Conservation (phyloP, 495 filamentous ascomycete genomes). For the Poronia punctata region DNA sequence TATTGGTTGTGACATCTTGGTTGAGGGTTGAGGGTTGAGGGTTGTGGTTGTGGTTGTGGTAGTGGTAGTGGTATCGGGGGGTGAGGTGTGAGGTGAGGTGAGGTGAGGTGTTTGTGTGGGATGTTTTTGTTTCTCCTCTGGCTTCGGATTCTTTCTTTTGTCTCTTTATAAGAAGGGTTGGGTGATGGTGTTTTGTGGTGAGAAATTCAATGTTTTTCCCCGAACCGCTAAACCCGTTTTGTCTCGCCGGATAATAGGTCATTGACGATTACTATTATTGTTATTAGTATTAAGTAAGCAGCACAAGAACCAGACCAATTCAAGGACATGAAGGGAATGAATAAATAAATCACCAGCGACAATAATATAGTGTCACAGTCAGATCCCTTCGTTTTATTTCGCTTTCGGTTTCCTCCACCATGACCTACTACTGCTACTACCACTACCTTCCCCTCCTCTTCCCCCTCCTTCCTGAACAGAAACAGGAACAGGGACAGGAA, state of each 20-base stretch:
- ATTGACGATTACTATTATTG: not conserved
- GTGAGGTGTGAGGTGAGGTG: not conserved
- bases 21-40: too few relatives aligned
- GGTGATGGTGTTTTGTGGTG: not conserved
- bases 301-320: too few relatives aligned
- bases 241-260: conserved; percentile 6
- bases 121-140: not conserved
- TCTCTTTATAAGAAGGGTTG: not conserved
- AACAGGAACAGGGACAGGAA: conserved; percentile 4
- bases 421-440: too few relatives aligned
- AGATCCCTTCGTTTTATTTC: conserved; percentile 1
- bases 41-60: too few relatives aligned
- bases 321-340: too few relatives aligned
- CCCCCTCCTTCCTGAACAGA: too few relatives aligned
- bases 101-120: not conserved
- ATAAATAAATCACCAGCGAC: too few relatives aligned
- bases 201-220: not conserved
- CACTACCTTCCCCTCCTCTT: too few relatives aligned
- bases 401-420: conserved; percentile 8
- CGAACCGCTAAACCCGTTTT: conserved; percentile 7
- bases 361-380: too few relatives aligned
- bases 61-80: not conserved
- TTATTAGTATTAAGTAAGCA: not conserved
- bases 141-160: not conserved
- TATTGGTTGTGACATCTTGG: too few relatives aligned